Evolutionary conservation across 169 alveolate genomes (phyloP), one percentile per base, ranked within the genome.

Genomic region (Cryptosporidium meleagridis): DNA sequence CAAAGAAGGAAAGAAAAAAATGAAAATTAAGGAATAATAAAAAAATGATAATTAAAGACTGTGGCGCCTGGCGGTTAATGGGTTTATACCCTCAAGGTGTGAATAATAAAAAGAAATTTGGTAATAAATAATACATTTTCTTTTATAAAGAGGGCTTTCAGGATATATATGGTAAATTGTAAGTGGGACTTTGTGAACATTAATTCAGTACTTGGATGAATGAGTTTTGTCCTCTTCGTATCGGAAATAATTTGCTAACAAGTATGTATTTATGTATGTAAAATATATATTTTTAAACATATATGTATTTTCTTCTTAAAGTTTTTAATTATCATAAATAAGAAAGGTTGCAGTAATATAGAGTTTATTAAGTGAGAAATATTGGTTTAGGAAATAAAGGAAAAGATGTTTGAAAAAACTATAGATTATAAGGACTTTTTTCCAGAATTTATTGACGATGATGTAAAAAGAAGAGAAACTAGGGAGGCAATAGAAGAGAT

Each of bases 381-480:
- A 26, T 21, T 58, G 21, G 8, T 33, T 6, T 35, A 53, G 12
- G 12, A 2, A 3, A 8, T 33, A 14, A 3, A 53, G 48, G 18
- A 10, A 39, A 41, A 39, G 62, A 80, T 80, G 89, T 80, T 80
- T 59, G 75, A 80, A 9, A 62, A 59, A 62, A 80, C 75, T 23
- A 26, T 21, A 7, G 75, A 80, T 23, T 80, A 39, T 65, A 80
- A 80, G 67, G 89, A 80, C n/a, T 80, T 14, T 29, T 80, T 80
- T 65, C 89, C 89, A 3, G 52, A 59, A 5, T 80, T 80, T 80
- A 51, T 80, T 14, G 62, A 62, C 12, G 75, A 80, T 18, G 59
- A 35, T 23, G 58, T 59, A 1, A 73, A 73, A 69, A 53, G 45
- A 29, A 44, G 35, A n/a, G 89, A 80, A 26, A 73, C 86, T 6